Base-by-base conservation (phyloP, 352 stramenopile genomes). In the Phytophthora tentaculata region DNA sequence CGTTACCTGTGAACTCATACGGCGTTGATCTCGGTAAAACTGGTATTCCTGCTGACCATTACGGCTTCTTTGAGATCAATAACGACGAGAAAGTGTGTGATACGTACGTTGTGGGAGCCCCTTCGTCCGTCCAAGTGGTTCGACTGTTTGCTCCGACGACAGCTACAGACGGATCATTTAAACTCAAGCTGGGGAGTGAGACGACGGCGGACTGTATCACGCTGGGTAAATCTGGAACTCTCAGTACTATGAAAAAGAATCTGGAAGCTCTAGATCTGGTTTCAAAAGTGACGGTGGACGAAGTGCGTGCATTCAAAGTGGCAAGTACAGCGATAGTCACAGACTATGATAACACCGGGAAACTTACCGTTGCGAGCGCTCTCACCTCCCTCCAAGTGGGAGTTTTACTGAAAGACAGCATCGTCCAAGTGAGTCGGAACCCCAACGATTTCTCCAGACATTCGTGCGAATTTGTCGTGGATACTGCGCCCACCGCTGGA, bases 401-500 rank as follows among this genome's bases (percentile, higher is more conserved):
- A 2, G 66, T 60, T 9, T 52, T 94, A 24, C 32, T 32, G 0
- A 23, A 67, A 23, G 43, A 73, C n/a, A 56, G 81, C 6, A 72
- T 93, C 17, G 81, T 94, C 22, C 80, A 80, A 65, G 83, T 92
- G n/a, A 89, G 81, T 44, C 84, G 82, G 6, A 92, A 91, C 57
- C 80, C 83, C 24, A 88, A 90, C 53, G 79, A 92, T 53, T 83
- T 90, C 52, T 81, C 72, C 7, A 80, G 74, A 32, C 73, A 92
- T 39, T 83, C 77, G 0, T 94, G 86, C 8, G 81, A 89, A 65
- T 84, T 94, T 59, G 47, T 61, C 1, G 65, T 91, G 4, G 45
- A 63, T 17, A 14, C 52, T 2, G 29, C 62, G 0, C 53, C 79
- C 14, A 37, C 50, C 0, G 24, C 60, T 17, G 53, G 58, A 14